Base-by-base conservation (phyloP, 2,329 filamentous ascomycete species). In the Madurella fahalii region DNA sequence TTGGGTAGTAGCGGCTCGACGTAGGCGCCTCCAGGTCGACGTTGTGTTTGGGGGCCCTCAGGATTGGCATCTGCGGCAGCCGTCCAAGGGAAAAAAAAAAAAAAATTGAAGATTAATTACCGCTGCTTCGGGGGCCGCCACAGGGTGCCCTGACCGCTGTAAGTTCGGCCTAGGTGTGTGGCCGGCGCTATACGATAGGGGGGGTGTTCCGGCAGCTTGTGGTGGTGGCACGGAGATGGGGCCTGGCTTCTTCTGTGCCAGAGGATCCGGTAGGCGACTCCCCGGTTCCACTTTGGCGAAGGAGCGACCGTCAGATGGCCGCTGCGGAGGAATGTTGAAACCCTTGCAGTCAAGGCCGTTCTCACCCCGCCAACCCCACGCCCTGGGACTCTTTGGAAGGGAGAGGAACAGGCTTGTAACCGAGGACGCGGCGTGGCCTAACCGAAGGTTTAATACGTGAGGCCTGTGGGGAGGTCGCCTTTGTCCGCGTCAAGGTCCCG, bases 11-110 rank as follows among this genome's bases (percentile, higher is more conserved):
- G 47, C 63, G 63, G 61, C 62, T 62, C 52, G 61, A 64, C 62
- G 60, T 37, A 37, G 52, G 60, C 55, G 61, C 58, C 57, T 64
- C 61, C 58, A 63, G 62, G 50, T 61, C 64, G 58, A 65, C 60
- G 63, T 67, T 64, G n/a, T n/a, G n/a, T 61, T 63, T 64, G 57
- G 66, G 64, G 58, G 65, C 63, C 63, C 68, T 67, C 62, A 72
- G 61, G 64, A 65, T 67, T 61, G 73, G 71, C 72, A 74, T 75
- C 68, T 72, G 67, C 68, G 58, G 58, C 34, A 47, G 17, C 39
- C 40, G 11, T 59, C 62, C 66, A 67, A 62, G 42, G n/a, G n/a
- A n/a, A n/a, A n/a, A n/a, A n/a, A n/a, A n/a, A n/a, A n/a, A n/a
- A n/a, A 57, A 48, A 37, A 13, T 43, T 20, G 47, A 46, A 40